Conservation (phyloP, 2,329 filamentous ascomycete genomes). For the Cladophialophora yegresii region DNA sequence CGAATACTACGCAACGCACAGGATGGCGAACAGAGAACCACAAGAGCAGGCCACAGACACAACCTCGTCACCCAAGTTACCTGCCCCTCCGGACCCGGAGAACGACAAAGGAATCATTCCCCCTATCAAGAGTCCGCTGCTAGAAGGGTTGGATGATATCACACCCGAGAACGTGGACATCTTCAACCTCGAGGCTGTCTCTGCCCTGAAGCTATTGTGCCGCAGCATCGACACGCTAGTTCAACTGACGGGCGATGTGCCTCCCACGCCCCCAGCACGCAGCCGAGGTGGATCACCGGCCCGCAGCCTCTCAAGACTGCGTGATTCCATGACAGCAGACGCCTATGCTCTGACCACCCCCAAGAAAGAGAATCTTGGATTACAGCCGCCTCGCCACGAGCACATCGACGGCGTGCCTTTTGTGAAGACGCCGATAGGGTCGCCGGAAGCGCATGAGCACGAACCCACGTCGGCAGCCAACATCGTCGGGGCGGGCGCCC, state of each 20-base stretch:
- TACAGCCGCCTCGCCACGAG: conserved; percentile 43
- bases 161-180: conserved; percentile 60
- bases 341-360: conserved; percentile 26
- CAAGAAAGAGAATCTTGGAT: conserved; percentile 36
- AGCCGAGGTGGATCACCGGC: conserved; percentile 32
- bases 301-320: conserved; percentile 20
- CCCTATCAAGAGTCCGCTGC: conserved; percentile 39
- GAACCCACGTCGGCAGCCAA: conserved; percentile 51
- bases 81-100: conserved; percentile 36
- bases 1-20: conserved; percentile 8
- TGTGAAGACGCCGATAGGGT: conserved; percentile 47
- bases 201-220: conserved; percentile 78
- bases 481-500: conserved; percentile 63
- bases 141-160: conserved; percentile 40
- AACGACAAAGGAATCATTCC: conserved; percentile 37
- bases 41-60: conserved; percentile 24
- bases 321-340: conserved; percentile 22
- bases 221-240: conserved; percentile 61
- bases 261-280: conserved; percentile 66
- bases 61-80: conserved; percentile 21
- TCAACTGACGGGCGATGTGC: conserved; percentile 63
- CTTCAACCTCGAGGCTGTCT: conserved; percentile 69
- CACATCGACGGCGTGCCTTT: conserved; percentile 42
- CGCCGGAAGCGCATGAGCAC: conserved; percentile 53
- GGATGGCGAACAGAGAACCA: conserved; percentile 22